phyloP scores from a whole-genome alignment of 2,329 filamentous ascomycete genomes.

The Aspergillus aculeatus region DNA sequence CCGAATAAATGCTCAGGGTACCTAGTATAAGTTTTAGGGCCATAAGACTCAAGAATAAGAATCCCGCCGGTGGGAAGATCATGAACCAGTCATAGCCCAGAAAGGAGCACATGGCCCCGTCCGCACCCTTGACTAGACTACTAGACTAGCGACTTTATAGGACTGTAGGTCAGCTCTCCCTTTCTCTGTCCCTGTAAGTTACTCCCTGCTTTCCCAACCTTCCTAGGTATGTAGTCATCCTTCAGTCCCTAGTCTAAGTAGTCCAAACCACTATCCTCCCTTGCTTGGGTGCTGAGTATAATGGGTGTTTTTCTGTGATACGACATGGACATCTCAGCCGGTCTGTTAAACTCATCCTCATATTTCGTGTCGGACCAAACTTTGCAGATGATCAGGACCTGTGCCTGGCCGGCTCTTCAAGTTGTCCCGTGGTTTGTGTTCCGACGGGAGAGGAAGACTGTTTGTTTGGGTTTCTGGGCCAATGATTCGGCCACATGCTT shows the following conservation, averaged over 20 bases:
- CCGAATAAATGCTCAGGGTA: neutral
- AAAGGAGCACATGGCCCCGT: slow-evolving; percentile 7
- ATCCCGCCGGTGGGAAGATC: neutral
- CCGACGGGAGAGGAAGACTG: neutral
- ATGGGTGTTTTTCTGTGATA: neutral
- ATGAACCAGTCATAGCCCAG: slow-evolving; percentile 5
- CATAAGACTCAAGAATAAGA: neutral
- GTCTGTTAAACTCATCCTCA: neutral
- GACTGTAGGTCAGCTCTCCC: neutral
- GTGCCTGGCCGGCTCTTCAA: neutral
- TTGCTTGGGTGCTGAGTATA: neutral
- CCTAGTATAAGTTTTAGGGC: neutral
- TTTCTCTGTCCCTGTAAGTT: neutral
- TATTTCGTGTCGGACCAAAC: neutral
- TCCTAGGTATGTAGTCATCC: neutral
- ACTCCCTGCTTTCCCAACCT: neutral
- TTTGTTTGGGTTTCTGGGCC: neutral
- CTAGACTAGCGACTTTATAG: neutral
- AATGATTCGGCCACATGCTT: slow-evolving; percentile 16
- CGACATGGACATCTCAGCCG: neutral
- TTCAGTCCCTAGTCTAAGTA: neutral
- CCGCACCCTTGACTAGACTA: neutral
- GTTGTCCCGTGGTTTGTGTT: neutral
- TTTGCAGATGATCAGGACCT: neutral
- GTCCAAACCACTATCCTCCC: neutral